phyloP scores from a whole-genome alignment of 108 stramenopile genomes.

The Pseudonitzschia multiseries region DNA sequence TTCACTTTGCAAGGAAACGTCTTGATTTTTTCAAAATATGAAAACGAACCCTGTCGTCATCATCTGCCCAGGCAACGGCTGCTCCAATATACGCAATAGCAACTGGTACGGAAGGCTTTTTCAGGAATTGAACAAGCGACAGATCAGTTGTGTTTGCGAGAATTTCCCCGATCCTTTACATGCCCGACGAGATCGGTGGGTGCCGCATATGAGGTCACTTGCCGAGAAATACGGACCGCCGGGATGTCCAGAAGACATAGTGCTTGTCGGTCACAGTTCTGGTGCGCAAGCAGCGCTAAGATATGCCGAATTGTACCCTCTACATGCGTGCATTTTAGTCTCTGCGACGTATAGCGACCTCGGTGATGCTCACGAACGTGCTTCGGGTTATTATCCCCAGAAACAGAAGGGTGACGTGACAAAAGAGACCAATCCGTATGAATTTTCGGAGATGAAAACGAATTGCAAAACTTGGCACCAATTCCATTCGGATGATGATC shows the following conservation, averaged over 20 bases:
- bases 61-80: conserved; percentile 75
- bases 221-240: conserved; percentile 30
- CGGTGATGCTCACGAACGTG: conserved; percentile 69
- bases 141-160: conserved; percentile 51
- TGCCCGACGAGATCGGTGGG: conserved; percentile 64
- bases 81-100: conserved; percentile 47
- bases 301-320: conserved; percentile 55
- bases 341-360: conserved; percentile 69
- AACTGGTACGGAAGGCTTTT: conserved; percentile 70
- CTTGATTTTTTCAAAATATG: not conserved
- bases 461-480: conserved; percentile 63
- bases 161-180: conserved; percentile 66
- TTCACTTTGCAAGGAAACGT: too few relatives aligned
- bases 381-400: conserved; percentile 73
- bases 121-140: conserved; percentile 31
- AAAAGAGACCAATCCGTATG: conserved; percentile 48
- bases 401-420: conserved; percentile 18
- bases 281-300: conserved; percentile 70
- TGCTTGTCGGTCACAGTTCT: conserved; percentile 71
- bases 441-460: conserved; percentile 54
- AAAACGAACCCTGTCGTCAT: conserved; percentile 44
- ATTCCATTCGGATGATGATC: conserved; percentile 77
- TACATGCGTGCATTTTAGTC: conserved; percentile 52
- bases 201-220: conserved; percentile 60
- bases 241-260: conserved; percentile 37